Evolutionary conservation across 2,329 filamentous ascomycete genomes (phyloP), one percentile per base, ranked within the genome.

Genomic region (Coniochaeta sp.): DNA sequence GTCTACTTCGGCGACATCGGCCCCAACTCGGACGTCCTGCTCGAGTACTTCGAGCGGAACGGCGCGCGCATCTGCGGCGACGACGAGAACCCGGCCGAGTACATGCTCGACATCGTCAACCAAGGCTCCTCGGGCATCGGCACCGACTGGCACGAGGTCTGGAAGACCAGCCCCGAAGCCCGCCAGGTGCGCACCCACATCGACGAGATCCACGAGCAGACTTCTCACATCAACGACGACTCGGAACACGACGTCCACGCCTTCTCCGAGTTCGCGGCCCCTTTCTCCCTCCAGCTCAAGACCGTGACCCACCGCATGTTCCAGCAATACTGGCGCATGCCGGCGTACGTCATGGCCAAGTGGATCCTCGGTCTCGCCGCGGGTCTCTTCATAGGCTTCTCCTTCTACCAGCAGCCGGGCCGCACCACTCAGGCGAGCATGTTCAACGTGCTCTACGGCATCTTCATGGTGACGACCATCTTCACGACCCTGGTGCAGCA

Each of bases 311-410:
- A 79, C 9, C 86, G 90, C 60, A 84, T 92, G 6, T 92, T 92
- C 73, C 83, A 90, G 68, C 90, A 95, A 69, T 93, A 93, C 78
- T 93, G 90, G 89, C 83, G 90, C 54, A 90, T 86, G 60, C 90
- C 90, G 0, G 79, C 79, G 12, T 95, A 95, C 73, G 86, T 95
- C 67, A 89, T 90, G 72, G 83, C 89, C 60, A 93, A 93, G 75
- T 71, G 83, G 1, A 71, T 80, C 1, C 81, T 93, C 19, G 86
- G 75, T 2, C 64, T 82, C 58, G 78, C 85, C 60, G 79, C 84
- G 26, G 78, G 82, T 7, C 76, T 93, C 1, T 93, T 93, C 69
- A 88, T 92, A 61, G 89, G 89, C 0, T 89, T 91, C 70, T 88
- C 86, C 0, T 90, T 92, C 71, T 90, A 79, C 74, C 55, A 76